These are phyloP conservation scores for Melampsora larici-populina DNA, from an alignment of 1,284 basidiomycete genomes.

Conservation along the genomic window DNA sequence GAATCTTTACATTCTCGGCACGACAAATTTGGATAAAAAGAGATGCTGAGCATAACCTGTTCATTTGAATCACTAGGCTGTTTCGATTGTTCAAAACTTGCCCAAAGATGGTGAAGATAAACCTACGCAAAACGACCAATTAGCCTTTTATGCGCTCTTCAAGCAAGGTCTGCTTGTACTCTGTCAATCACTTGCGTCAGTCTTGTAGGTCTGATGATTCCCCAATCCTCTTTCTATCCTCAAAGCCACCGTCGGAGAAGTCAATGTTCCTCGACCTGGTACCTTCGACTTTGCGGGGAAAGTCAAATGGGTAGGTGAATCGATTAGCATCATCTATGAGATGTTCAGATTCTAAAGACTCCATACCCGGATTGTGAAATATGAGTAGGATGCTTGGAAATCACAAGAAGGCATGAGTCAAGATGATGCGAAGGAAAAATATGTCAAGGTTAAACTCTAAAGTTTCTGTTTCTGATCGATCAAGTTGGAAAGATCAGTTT, in stretches of 20 bases:
- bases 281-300: slow-evolving; percentile 24
- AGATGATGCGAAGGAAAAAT: slow-evolving; percentile 28
- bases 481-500: too few relatives aligned
- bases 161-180: slow-evolving; percentile 22
- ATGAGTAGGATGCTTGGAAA: slow-evolving; percentile 43
- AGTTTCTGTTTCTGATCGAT: background rate
- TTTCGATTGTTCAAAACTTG: slow-evolving; percentile 55
- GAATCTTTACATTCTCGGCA: background rate
- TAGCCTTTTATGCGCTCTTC: slow-evolving; percentile 28
- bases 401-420: slow-evolving; percentile 12
- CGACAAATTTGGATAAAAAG: too few relatives aligned
- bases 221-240: background rate
- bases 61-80: slow-evolving; percentile 30
- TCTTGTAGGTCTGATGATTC: background rate
- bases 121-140: slow-evolving; percentile 64
- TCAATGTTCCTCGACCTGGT: slow-evolving; percentile 29
- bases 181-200: background rate
- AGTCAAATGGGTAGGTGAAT: slow-evolving; percentile 34
- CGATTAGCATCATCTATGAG: background rate
- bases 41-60: background rate
- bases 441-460: slow-evolving; percentile 13
- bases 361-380: background rate
- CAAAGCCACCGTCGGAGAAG: slow-evolving; percentile 36
- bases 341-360: too few relatives aligned
- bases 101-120: slow-evolving; percentile 77